A percentile compares a stretch with the other conserved stretches of the same genome.
Conservation (phyloP, 1,284 basidiomycete species). For the Puccinia hordei region DNA sequence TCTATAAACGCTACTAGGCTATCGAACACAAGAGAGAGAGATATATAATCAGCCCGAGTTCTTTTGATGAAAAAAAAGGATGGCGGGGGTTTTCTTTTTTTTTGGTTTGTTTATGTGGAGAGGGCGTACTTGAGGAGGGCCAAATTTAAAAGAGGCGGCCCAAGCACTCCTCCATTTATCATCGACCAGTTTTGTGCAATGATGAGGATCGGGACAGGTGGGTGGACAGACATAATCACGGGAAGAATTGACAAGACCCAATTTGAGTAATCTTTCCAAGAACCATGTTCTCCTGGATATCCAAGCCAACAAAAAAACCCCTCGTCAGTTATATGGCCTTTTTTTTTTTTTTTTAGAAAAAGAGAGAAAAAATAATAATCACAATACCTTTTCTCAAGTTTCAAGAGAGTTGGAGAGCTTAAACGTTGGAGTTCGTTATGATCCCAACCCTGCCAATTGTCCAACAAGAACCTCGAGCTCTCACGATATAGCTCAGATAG, state of each 20-base stretch:
- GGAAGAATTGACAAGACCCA: conserved; percentile 78
- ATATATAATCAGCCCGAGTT: not conserved
- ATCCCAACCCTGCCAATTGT: conserved; percentile 68
- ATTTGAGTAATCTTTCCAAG: conserved; percentile 85
- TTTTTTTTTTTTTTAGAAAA: too few relatives aligned
- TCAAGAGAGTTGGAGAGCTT: conserved; percentile 76
- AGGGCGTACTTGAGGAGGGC: conserved; percentile 60
- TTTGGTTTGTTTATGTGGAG: too few relatives aligned
- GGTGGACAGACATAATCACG: conserved; percentile 77
- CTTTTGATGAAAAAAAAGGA: not conserved
- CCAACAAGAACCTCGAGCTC: conserved; percentile 81
- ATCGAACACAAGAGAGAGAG: too few relatives aligned
- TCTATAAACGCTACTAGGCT: conserved; percentile 50
- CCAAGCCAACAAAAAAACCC: too few relatives aligned
- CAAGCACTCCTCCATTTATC: conserved; percentile 91
- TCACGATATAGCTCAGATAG: conserved; percentile 75
- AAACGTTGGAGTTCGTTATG: conserved; percentile 73
- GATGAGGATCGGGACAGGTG: conserved; percentile 76
- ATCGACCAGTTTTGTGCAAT: conserved; percentile 82
- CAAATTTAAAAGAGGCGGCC: conserved; percentile 80
- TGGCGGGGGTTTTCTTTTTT: too few relatives aligned
- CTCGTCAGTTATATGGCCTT: too few relatives aligned
- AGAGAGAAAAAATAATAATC: too few relatives aligned
- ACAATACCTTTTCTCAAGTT: conserved; percentile 85
- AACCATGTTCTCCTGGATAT: conserved; percentile 84